These are phyloP conservation scores for Tilletia indica DNA, from an alignment of 1,284 basidiomycete genomes.

Conservation along the genomic window DNA sequence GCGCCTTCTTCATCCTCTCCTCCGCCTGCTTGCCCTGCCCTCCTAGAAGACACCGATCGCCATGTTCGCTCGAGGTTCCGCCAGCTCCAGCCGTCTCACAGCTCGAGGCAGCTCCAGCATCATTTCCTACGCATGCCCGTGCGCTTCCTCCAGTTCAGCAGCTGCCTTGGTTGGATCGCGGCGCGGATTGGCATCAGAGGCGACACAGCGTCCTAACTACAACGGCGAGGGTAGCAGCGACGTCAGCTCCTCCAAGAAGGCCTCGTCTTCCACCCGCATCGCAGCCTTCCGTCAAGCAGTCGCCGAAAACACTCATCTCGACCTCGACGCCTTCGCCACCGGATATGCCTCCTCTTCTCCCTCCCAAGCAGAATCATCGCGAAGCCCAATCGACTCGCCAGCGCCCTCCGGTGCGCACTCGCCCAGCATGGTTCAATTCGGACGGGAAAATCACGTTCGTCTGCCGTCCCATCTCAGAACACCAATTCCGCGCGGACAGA, in stretches of 20 bases:
- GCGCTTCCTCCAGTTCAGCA: background rate
- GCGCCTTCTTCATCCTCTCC: too few relatives aligned
- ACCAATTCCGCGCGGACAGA: slow-evolving; percentile 72
- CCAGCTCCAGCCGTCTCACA: too few relatives aligned
- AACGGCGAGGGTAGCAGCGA: background rate
- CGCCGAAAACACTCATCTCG: background rate
- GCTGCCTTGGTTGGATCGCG: background rate
- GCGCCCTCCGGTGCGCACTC: background rate
- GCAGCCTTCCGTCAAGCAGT: slow-evolving; percentile 13
- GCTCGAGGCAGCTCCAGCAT: too few relatives aligned
- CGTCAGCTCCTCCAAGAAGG: background rate
- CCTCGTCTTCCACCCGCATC: background rate
- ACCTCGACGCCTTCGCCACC: slow-evolving; percentile 18
- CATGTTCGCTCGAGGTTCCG: too few relatives aligned
- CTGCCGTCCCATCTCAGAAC: slow-evolving; percentile 91
- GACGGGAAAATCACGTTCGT: slow-evolving; percentile 59
- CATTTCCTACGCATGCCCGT: background rate
- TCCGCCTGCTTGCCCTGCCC: too few relatives aligned
- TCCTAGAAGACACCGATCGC: too few relatives aligned
- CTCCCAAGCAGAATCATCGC: background rate
- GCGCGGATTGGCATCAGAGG: background rate
- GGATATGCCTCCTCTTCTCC: background rate
- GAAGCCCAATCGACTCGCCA: background rate
- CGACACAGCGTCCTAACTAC: background rate
- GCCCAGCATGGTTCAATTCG: slow-evolving; percentile 34